Percentiles rank a stretch among this genome's conserved stretches.
Conservation (phyloP, 176 grass and related monocot species). For the Puccinellia tenuiflora region DNA sequence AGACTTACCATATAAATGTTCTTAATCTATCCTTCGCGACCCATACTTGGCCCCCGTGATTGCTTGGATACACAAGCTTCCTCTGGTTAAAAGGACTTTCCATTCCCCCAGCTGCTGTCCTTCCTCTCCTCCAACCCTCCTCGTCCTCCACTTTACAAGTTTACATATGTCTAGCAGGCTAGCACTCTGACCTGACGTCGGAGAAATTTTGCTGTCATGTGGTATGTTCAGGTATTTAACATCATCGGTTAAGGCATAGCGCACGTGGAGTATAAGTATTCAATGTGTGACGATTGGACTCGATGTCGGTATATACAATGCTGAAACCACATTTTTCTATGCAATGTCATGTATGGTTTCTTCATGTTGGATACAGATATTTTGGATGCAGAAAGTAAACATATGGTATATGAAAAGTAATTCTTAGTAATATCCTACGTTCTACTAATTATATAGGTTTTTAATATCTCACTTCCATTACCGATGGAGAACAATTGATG, state of each 20-base stretch:
- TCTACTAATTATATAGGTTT: background rate
- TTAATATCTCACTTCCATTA: background rate
- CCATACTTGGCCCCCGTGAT: no score
- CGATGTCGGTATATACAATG: background rate
- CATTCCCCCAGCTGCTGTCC: background rate
- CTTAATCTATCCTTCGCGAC: no score
- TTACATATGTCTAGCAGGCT: background rate
- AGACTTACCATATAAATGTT: no score
- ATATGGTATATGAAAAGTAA: background rate
- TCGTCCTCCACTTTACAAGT: background rate
- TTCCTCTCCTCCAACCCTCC: background rate
- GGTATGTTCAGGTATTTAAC: no score
- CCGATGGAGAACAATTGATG: background rate
- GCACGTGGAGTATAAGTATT: background rate
- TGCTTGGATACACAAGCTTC: no score
- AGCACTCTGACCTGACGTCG: background rate
- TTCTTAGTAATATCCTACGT: background rate
- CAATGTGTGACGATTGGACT: background rate
- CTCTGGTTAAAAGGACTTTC: no score
- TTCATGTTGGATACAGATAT: background rate
- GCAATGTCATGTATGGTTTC: background rate
- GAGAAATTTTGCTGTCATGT: no score
- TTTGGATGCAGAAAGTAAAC: background rate
- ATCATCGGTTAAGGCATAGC: background rate
- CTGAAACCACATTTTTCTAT: background rate